A percentile compares a stretch with the other conserved stretches of the same genome.
These are phyloP conservation scores for Alnus rubra DNA, from an alignment of 306 rosid species.

Conservation along the genomic window DNA sequence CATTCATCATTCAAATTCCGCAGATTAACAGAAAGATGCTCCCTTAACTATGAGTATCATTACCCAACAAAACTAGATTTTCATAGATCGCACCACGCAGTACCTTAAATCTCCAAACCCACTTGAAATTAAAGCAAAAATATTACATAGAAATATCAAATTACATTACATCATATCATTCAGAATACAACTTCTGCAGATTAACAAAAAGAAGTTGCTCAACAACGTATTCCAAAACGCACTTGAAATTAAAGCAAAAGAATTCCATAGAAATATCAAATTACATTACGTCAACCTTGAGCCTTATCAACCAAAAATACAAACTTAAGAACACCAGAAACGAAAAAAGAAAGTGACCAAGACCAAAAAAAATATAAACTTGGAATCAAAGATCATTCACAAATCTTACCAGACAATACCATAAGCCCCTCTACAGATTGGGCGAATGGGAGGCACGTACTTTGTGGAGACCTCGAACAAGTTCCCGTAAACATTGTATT, in stretches of 20 bases:
- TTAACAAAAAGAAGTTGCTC: no score
- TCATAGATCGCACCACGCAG: not conserved
- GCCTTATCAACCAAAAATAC: not conserved
- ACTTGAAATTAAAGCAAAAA: no score
- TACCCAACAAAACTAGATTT: not conserved
- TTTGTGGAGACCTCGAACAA: slow-evolving; percentile 81
- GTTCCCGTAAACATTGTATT: slow-evolving; percentile 80
- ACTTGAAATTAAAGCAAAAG: not conserved
- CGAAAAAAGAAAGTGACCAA: not conserved
- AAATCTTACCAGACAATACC: slow-evolving; percentile 87
- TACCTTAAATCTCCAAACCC: not conserved
- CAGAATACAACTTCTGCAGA: no score
- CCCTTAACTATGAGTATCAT: not conserved
- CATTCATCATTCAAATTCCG: not conserved
- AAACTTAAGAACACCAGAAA: slow-evolving; percentile 4
- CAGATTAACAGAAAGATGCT: not conserved
- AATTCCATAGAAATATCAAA: not conserved
- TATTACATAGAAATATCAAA: no score
- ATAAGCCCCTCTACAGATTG: slow-evolving; percentile 94
- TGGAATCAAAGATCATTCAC: not conserved
- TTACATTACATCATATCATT: no score
- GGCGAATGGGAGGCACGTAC: slow-evolving; percentile 89
- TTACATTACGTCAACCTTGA: slow-evolving; percentile 7
- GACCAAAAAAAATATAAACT: not conserved
- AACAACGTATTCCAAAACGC: not conserved